Percentiles rank a stretch among this genome's conserved stretches.
Evolutionary conservation across 176 grass and related monocot genomes (phyloP).

Genomic region (Eragrostis nindensis): DNA sequence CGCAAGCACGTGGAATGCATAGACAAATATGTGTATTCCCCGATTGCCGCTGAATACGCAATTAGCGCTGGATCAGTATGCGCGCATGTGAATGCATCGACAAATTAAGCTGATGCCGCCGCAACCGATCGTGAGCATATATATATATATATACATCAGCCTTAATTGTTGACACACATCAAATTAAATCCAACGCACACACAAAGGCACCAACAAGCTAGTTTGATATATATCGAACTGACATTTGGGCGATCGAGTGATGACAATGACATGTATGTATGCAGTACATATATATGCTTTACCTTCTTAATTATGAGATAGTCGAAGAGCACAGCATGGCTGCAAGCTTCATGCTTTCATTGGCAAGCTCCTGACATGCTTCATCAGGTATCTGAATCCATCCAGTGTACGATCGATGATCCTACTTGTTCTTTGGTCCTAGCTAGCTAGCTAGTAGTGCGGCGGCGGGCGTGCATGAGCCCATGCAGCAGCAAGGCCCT

Average conservation of each 20-base stretch:
- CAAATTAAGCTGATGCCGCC: too few species aligned
- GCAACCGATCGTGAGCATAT: too few species aligned
- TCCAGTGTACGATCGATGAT: neutral
- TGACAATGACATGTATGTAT: neutral
- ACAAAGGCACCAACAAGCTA: neutral
- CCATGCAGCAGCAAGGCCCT: slow-evolving; percentile 55
- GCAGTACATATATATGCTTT: neutral
- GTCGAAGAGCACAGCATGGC: neutral
- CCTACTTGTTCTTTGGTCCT: neutral
- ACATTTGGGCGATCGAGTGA: neutral
- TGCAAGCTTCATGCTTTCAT: neutral
- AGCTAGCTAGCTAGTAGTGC: slow-evolving; percentile 45
- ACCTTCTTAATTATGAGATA: neutral
- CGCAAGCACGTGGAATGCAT: too few species aligned
- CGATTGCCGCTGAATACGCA: too few species aligned
- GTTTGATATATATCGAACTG: neutral
- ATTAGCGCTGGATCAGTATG: too few species aligned
- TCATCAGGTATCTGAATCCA: neutral
- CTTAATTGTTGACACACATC: neutral
- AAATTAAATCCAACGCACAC: too few species aligned
- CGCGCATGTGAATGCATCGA: too few species aligned
- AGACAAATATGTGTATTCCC: too few species aligned
- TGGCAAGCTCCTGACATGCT: neutral
- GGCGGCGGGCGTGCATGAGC: slow-evolving; percentile 64
- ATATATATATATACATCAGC: too few species aligned